These are phyloP conservation scores for Mimosa bimucronata DNA, from an alignment of 306 rosid genomes.

Conservation along the genomic window DNA sequence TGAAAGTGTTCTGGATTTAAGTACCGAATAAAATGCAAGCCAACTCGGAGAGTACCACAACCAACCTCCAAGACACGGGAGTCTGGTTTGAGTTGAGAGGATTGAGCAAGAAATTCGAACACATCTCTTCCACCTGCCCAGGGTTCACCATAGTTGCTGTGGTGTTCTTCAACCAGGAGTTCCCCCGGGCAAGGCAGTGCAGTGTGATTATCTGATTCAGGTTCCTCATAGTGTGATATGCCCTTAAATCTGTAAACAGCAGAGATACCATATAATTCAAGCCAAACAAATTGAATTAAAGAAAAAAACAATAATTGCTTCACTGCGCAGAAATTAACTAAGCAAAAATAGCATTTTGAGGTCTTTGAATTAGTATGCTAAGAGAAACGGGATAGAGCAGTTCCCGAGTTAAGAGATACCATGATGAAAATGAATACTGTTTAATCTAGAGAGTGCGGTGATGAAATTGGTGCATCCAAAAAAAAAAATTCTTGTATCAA, in stretches of 20 bases:
- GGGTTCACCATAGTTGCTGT: slow-evolving; percentile 27
- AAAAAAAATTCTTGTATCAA: background rate
- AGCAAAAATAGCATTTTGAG: slow-evolving; percentile 1
- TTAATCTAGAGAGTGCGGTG: background rate
- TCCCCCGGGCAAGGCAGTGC: slow-evolving; percentile 25
- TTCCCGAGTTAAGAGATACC: background rate
- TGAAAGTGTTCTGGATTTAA: slow-evolving; percentile 15
- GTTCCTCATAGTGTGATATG: slow-evolving; percentile 26
- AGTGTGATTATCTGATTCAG: slow-evolving; percentile 17
- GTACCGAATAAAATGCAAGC: slow-evolving; percentile 20
- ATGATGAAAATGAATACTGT: background rate
- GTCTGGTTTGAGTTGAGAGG: slow-evolving; percentile 20
- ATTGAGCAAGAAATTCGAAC: slow-evolving; percentile 26
- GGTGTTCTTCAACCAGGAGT: slow-evolving; percentile 26
- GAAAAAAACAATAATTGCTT: slow-evolving; percentile 20
- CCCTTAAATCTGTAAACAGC: slow-evolving; percentile 18
- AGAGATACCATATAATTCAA: background rate
- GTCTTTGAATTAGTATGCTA: background rate
- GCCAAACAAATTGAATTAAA: background rate
- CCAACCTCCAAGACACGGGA: slow-evolving; percentile 22
- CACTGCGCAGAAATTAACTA: background rate
- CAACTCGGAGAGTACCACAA: slow-evolving; percentile 25
- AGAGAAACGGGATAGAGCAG: background rate
- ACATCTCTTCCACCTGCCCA: slow-evolving; percentile 33
- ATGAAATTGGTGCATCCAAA: background rate